Conservation (phyloP, 176 grass and related monocot species). For the Carex parvula region DNA sequence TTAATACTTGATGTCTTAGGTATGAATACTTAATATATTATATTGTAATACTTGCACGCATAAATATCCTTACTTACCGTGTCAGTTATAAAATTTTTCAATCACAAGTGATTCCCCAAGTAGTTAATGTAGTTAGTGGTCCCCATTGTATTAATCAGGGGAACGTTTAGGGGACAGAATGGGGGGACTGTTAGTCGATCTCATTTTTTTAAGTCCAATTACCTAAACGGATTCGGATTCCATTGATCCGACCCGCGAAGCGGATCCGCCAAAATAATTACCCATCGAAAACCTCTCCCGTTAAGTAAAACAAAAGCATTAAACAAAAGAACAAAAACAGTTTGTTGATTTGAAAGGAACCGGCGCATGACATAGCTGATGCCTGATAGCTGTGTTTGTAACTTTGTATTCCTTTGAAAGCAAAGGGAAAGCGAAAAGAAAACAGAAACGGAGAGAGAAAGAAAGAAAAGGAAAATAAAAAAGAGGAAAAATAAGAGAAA, state of each 20-base stretch:
- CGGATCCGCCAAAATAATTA: neutral
- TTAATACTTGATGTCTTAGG: no score
- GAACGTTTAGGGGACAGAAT: no score
- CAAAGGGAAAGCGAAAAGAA: conserved; percentile 28
- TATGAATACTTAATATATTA: no score
- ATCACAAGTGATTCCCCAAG: no score
- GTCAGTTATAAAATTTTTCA: no score
- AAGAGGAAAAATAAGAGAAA: neutral
- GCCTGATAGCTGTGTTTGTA: neutral
- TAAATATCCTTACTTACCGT: no score
- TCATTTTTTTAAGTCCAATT: no score
- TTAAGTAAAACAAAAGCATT: conserved; percentile 13
- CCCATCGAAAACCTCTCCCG: neutral
- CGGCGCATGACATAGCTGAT: neutral
- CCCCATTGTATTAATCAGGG: no score
- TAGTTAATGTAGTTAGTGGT: no score
- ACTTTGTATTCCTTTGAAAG: conserved; percentile 19
- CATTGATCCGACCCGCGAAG: neutral
- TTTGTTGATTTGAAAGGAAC: neutral
- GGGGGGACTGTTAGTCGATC: no score
- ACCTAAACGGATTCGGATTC: neutral
- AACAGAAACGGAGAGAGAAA: conserved; percentile 20
- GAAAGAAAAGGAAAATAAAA: neutral
- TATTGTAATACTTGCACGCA: no score
- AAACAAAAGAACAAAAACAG: conserved; percentile 10